phyloP scores from a whole-genome alignment of 1,139 yeast genomes.

The Nakaseomyces delphensis region DNA sequence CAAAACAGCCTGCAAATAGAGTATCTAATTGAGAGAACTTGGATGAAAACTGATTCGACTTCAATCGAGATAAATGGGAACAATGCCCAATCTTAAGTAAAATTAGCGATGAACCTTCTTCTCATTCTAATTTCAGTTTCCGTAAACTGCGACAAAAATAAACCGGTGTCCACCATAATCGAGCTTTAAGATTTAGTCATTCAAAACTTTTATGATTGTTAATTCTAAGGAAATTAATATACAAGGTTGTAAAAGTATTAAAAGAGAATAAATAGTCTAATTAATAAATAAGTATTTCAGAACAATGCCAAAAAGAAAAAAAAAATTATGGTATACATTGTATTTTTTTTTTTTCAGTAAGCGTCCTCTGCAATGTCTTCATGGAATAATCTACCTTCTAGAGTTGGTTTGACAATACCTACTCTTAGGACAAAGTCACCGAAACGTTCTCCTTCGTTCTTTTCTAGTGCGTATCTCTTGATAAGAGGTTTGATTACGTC shows the following conservation, averaged over 20 bases:
- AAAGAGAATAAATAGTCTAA: not conserved
- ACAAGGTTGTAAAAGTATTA: constrained; percentile 3
- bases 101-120: too few species aligned
- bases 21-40: too few species aligned
- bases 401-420: constrained; percentile 79
- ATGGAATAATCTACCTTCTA: constrained; percentile 90
- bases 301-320: not conserved
- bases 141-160: too few species aligned
- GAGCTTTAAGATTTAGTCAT: too few species aligned
- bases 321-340: not conserved
- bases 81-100: too few species aligned
- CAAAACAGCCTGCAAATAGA: too few species aligned
- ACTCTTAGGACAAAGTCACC: constrained; percentile 87
- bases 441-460: constrained; percentile 85
- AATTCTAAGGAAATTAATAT: not conserved
- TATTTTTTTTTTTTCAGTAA: constrained; percentile 10
- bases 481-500: constrained; percentile 72
- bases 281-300: not conserved
- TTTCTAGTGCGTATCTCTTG: constrained; percentile 89
- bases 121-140: too few species aligned
- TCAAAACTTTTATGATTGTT: too few species aligned
- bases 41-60: too few species aligned
- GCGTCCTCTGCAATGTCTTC: constrained; percentile 85
- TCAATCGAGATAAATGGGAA: too few species aligned
- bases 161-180: too few species aligned